Percentiles rank a stretch among this genome's conserved stretches.
Evolutionary conservation across 768 basidiomycete species (phyloP).

Genomic region (Suillus sp.): DNA sequence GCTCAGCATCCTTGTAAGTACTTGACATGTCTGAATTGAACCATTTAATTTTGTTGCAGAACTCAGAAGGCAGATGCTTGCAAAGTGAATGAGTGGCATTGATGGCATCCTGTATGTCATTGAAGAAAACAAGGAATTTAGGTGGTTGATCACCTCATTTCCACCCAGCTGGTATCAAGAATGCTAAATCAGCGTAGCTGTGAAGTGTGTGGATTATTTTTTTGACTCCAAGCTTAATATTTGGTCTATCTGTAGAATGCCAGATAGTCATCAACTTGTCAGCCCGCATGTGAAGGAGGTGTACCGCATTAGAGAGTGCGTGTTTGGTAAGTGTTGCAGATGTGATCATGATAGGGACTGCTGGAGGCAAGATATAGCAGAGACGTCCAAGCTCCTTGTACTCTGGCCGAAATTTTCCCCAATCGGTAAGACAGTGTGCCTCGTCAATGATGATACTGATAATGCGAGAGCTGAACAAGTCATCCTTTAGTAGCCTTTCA

Average conservation of each 20-base stretch:
- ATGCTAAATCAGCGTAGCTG: slow-evolving; percentile 20
- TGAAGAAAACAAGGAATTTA: slow-evolving; percentile 34
- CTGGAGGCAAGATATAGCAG: slow-evolving; percentile 16
- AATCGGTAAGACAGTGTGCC: slow-evolving; percentile 17
- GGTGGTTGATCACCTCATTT: slow-evolving; percentile 13
- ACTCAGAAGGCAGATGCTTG: slow-evolving; percentile 12
- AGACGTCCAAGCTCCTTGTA: slow-evolving; percentile 19
- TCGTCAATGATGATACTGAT: slow-evolving; percentile 27
- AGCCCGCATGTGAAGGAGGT: slow-evolving; percentile 1
- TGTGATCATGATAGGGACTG: slow-evolving; percentile 17
- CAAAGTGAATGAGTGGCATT: slow-evolving; percentile 17
- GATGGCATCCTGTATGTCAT: slow-evolving; percentile 25
- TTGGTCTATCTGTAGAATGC: slow-evolving; percentile 19
- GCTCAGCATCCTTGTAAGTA: slow-evolving; percentile 20
- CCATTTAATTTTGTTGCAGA: slow-evolving; percentile 23
- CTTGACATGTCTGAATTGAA: slow-evolving; percentile 26
- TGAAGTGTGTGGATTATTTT: slow-evolving; percentile 19
- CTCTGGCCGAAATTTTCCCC: slow-evolving; percentile 21
- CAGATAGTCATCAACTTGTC: background rate
- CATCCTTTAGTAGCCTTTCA: slow-evolving; percentile 17
- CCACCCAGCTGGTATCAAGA: slow-evolving; percentile 20
- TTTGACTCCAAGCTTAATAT: slow-evolving; percentile 22
- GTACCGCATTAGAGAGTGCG: slow-evolving; percentile 9
- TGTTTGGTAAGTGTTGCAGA: slow-evolving; percentile 22
- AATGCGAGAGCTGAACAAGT: slow-evolving; percentile 13